These are phyloP conservation scores for Thalia dealbata DNA, from an alignment of 176 grass and related monocot species.

Conservation along the genomic window DNA sequence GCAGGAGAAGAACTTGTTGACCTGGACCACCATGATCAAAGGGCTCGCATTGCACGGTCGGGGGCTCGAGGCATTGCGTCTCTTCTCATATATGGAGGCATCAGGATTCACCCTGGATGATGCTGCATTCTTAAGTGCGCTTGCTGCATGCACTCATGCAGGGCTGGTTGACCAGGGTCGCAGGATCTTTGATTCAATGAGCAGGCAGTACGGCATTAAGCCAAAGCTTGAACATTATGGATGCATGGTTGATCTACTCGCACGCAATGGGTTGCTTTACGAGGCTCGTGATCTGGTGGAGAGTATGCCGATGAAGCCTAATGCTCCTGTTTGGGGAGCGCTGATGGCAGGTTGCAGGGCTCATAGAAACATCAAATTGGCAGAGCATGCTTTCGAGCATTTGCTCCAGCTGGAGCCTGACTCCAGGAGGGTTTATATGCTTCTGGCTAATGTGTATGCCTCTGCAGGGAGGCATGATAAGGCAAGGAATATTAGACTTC, in stretches of 20 bases:
- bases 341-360: slow-evolving; percentile 7
- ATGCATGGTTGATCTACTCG: slow-evolving; percentile 5
- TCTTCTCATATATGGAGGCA: not conserved
- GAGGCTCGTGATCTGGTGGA: not conserved
- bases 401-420: slow-evolving; percentile 1
- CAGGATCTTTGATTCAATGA: slow-evolving; percentile 12
- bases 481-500: not conserved
- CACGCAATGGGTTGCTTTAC: not conserved
- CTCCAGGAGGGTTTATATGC: not conserved
- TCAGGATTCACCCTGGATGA: not conserved
- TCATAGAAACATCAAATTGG: slow-evolving; percentile 3
- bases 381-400: not conserved
- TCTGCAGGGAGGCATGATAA: not conserved
- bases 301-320: slow-evolving; percentile 11
- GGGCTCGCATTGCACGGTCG: slow-evolving; percentile 1
- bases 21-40: slow-evolving; percentile 11
- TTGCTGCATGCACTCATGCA: slow-evolving; percentile 6
- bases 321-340: slow-evolving; percentile 5
- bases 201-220: not conserved
- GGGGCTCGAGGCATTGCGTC: not conserved
- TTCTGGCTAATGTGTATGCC: slow-evolving; percentile 6
- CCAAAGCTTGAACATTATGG: slow-evolving; percentile 13
- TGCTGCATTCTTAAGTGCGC: not conserved
- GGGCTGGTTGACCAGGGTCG: slow-evolving; percentile 7
- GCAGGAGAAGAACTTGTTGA: slow-evolving; percentile 3